These are phyloP conservation scores for Eucalyptus virginea DNA, from an alignment of 345 rosid species.

Conservation along the genomic window DNA sequence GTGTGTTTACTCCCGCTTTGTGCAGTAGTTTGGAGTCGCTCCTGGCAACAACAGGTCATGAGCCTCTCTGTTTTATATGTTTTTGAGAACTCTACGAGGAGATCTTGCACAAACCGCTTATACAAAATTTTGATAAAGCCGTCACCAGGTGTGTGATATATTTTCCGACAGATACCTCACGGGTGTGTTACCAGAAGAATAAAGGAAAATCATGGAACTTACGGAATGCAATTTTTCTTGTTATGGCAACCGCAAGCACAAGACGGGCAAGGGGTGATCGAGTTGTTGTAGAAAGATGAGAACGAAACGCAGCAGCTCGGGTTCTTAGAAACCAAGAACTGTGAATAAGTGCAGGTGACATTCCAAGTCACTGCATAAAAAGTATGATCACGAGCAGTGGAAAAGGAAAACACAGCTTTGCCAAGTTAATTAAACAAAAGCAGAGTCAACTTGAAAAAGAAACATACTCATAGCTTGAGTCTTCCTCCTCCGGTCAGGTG, in stretches of 20 bases:
- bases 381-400: neutral
- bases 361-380: slow-evolving; percentile 76
- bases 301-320: slow-evolving; percentile 81
- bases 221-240: slow-evolving; percentile 46
- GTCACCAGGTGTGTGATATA: neutral
- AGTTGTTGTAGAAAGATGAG: slow-evolving; percentile 71
- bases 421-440: neutral
- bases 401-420: neutral
- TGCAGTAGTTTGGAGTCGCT: slow-evolving; percentile 35
- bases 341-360: slow-evolving; percentile 84
- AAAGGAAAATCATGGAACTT: neutral
- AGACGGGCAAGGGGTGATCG: slow-evolving; percentile 56
- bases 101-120: neutral
- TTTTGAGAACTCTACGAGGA: neutral
- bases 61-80: neutral
- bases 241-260: slow-evolving; percentile 83
- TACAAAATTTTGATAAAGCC: neutral
- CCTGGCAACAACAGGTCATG: slow-evolving; percentile 6
- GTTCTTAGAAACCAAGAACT: slow-evolving; percentile 57
- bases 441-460: neutral
- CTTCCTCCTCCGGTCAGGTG: slow-evolving; percentile 50
- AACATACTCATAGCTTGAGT: slow-evolving; percentile 70
- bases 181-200: neutral
- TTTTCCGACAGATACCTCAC: neutral
- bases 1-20: slow-evolving; percentile 32